phyloP scores from a whole-genome alignment of 2,329 filamentous ascomycete genomes.

The Phialocephala subalpina region DNA sequence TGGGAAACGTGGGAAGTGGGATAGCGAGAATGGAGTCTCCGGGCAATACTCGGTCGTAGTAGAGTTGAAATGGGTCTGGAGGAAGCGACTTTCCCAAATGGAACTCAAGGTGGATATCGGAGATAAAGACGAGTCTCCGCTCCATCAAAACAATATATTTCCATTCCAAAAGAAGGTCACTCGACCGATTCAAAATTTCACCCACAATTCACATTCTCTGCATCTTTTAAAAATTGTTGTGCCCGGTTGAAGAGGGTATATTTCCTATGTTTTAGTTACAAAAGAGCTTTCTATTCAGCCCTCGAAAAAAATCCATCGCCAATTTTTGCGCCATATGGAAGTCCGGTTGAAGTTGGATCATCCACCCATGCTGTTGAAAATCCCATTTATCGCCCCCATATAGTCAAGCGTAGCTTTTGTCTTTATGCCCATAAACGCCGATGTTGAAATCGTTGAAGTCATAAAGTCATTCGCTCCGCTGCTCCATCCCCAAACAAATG shows the following conservation, averaged over 20 bases:
- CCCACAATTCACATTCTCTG: not conserved
- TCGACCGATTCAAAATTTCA: not conserved
- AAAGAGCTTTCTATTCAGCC: constrained; percentile 15
- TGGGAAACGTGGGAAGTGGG: not conserved
- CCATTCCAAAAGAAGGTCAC: not conserved
- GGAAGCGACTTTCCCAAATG: not conserved
- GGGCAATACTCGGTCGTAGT: not conserved
- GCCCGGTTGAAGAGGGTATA: constrained; percentile 43
- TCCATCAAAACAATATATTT: not conserved
- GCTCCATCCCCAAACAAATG: constrained; percentile 27
- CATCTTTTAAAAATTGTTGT: not conserved
- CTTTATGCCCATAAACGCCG: constrained; percentile 50
- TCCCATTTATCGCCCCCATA: constrained; percentile 22
- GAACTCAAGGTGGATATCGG: not conserved
- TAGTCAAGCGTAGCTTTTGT: constrained; percentile 41
- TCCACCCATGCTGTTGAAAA: constrained; percentile 45
- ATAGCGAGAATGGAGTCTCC: not conserved
- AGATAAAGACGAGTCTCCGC: not conserved
- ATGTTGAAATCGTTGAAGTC: constrained; percentile 57
- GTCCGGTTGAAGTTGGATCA: constrained; percentile 47
- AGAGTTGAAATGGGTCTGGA: not conserved
- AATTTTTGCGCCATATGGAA: constrained; percentile 36
- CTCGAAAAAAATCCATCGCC: constrained; percentile 20
- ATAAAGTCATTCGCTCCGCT: constrained; percentile 30
- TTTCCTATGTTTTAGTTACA: constrained; percentile 33